These are phyloP conservation scores for Nitzschia inconspicua DNA, from an alignment of 108 stramenopile genomes.

Conservation along the genomic window DNA sequence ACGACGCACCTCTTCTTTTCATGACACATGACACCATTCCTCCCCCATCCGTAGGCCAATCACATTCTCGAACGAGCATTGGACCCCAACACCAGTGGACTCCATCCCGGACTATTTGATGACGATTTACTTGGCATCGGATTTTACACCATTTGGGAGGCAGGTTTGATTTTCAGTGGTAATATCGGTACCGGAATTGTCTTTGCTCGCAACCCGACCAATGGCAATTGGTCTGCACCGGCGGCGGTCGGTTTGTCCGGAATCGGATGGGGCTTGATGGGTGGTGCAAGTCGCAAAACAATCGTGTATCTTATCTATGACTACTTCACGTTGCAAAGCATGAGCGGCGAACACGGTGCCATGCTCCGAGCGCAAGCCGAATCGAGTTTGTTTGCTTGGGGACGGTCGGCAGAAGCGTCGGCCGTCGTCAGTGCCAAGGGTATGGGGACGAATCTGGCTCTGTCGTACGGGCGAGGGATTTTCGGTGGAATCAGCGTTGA, in stretches of 20 bases:
- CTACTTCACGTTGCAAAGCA: slow-evolving; percentile 9
- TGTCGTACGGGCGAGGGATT: slow-evolving; percentile 10
- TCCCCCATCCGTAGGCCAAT: slow-evolving; percentile 8
- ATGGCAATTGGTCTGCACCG: slow-evolving; percentile 67
- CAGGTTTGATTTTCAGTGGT: slow-evolving; percentile 67
- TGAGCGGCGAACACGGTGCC: slow-evolving; percentile 10
- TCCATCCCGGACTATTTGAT: slow-evolving; percentile 10
- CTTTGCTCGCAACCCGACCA: slow-evolving; percentile 38
- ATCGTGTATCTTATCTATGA: slow-evolving; percentile 25
- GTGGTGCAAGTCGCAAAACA: slow-evolving; percentile 7
- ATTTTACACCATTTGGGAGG: slow-evolving; percentile 66
- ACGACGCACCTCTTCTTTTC: background rate
- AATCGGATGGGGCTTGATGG: slow-evolving; percentile 14
- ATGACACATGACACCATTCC: background rate
- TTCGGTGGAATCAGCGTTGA: slow-evolving; percentile 21
- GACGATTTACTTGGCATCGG: slow-evolving; percentile 16
- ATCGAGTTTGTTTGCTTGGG: slow-evolving; percentile 1
- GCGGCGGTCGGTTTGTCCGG: slow-evolving; percentile 54
- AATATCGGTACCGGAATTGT: slow-evolving; percentile 71
- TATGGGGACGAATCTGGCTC: slow-evolving; percentile 7
- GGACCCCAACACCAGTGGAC: slow-evolving; percentile 14
- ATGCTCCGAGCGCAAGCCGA: slow-evolving; percentile 8
- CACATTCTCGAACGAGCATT: slow-evolving; percentile 7
- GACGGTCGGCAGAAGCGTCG: slow-evolving; percentile 1
- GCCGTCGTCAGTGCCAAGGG: slow-evolving; percentile 15